Evolutionary conservation across 257 asterid species (phyloP).

Genomic region (Nicotiana tabacum): DNA sequence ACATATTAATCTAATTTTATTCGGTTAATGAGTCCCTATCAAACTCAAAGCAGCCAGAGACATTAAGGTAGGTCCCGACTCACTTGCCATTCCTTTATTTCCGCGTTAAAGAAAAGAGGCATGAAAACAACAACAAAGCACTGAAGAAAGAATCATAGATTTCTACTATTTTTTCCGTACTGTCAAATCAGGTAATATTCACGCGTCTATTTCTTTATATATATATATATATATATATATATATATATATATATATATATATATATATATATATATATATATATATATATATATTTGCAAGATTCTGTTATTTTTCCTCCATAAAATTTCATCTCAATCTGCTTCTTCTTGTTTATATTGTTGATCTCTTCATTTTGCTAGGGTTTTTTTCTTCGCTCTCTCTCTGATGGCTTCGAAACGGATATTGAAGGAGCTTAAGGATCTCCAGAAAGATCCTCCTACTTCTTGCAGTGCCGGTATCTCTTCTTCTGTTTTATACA

Average conservation of each 20-base stretch:
- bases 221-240: not conserved
- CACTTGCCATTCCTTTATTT: not conserved
- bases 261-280: not conserved
- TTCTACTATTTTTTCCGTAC: not conserved
- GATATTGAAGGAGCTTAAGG: conserved; percentile 9
- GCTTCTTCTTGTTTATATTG: not conserved
- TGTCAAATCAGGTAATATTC: not conserved
- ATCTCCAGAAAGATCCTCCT: conserved; percentile 10
- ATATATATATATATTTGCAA: not conserved
- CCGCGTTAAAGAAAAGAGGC: not conserved
- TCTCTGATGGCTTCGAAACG: conserved; percentile 5
- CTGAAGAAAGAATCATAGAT: not conserved
- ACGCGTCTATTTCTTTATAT: not conserved
- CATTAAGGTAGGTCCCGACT: not conserved
- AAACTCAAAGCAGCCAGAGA: not conserved
- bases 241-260: not conserved
- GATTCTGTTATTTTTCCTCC: not conserved
- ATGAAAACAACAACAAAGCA: not conserved
- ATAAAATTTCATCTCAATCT: not conserved
- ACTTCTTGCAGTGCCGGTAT: conserved; percentile 11
- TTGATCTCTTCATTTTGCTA: not conserved
- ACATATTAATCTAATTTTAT: no score
- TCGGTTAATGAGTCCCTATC: not conserved
- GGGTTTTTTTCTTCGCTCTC: not conserved
- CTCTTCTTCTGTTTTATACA: not conserved